Conservation (phyloP, 176 grass and related monocot genomes). For the Zoysia pacifica region DNA sequence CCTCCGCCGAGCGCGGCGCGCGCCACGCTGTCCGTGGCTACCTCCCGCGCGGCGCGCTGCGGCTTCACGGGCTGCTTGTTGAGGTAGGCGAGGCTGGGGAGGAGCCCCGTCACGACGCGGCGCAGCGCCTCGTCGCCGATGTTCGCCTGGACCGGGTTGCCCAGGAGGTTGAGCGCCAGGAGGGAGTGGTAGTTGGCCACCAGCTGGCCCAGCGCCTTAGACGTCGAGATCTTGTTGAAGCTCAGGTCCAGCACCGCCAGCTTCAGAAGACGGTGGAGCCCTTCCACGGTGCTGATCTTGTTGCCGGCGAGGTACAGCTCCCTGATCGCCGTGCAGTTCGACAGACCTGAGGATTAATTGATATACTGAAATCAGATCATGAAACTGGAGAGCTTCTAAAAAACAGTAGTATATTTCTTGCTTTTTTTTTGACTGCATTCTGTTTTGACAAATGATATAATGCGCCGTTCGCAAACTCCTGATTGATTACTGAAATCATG, state of each 20-base stretch:
- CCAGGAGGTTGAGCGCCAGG: constrained; percentile 81
- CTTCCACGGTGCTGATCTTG: constrained; percentile 91
- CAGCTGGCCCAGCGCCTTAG: constrained; percentile 90
- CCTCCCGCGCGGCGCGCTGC: constrained; percentile 61
- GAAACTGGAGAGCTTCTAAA: not conserved
- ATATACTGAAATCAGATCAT: not conserved
- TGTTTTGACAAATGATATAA: not conserved
- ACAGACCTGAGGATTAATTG: constrained; percentile 48
- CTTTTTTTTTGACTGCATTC: not conserved
- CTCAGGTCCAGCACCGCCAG: constrained; percentile 90
- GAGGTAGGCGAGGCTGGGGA: constrained; percentile 75
- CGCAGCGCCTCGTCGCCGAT: constrained; percentile 89
- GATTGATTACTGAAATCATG: not conserved
- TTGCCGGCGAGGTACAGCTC: constrained; percentile 93
- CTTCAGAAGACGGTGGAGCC: constrained; percentile 91
- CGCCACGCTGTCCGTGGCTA: constrained; percentile 61
- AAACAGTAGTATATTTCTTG: too few relatives aligned
- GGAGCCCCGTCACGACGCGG: constrained; percentile 63
- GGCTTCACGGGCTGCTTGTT: constrained; percentile 91
- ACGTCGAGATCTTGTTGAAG: constrained; percentile 92
- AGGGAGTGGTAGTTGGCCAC: constrained; percentile 99
- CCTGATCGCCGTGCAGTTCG: constrained; percentile 76
- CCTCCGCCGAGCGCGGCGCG: constrained; percentile 72
- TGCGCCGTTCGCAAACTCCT: not conserved
- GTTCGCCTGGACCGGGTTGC: constrained; percentile 90